phyloP scores from a whole-genome alignment of 2,329 filamentous ascomycete genomes.

The Ceratocystis smalleyi region DNA sequence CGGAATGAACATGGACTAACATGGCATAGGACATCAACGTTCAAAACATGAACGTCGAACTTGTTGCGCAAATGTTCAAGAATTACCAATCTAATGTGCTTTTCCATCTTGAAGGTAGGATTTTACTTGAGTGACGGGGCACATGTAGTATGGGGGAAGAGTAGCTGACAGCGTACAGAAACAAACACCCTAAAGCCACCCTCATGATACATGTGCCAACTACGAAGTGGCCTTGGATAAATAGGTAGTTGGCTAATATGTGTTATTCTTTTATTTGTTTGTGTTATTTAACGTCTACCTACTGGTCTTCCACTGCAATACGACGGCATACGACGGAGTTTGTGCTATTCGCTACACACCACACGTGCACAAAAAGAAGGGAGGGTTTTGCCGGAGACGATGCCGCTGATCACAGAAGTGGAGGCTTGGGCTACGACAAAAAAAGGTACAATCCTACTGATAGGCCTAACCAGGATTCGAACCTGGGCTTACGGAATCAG shows the following conservation, averaged over 20 bases:
- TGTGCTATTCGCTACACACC: too few species aligned
- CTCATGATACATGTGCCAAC: conserved; percentile 29
- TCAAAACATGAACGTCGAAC: conserved; percentile 96
- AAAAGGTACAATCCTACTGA: too few species aligned
- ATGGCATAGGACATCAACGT: conserved; percentile 74
- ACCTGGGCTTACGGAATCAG: conserved; percentile 17
- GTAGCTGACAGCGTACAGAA: conserved; percentile 33
- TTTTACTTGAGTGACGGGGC: not conserved
- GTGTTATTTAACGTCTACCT: too few species aligned
- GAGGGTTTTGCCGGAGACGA: too few species aligned
- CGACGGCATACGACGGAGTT: too few species aligned
- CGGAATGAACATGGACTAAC: not conserved
- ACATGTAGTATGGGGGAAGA: conserved; percentile 11
- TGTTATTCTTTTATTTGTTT: not conserved
- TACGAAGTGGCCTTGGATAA: not conserved
- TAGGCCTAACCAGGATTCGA: conserved; percentile 17
- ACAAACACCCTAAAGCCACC: conserved; percentile 74
- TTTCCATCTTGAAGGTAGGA: conserved; percentile 84
- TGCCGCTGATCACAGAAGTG: too few species aligned
- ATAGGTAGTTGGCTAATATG: not conserved
- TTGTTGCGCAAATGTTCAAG: conserved; percentile 99
- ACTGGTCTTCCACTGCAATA: too few species aligned
- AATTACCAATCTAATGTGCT: conserved; percentile 97
- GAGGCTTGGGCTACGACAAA: not conserved
- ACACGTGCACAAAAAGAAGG: not conserved